Evolutionary conservation across 2,329 filamentous ascomycete species (phyloP), one percentile per base, ranked within the genome.

Genomic region (Trichoderma sp.): DNA sequence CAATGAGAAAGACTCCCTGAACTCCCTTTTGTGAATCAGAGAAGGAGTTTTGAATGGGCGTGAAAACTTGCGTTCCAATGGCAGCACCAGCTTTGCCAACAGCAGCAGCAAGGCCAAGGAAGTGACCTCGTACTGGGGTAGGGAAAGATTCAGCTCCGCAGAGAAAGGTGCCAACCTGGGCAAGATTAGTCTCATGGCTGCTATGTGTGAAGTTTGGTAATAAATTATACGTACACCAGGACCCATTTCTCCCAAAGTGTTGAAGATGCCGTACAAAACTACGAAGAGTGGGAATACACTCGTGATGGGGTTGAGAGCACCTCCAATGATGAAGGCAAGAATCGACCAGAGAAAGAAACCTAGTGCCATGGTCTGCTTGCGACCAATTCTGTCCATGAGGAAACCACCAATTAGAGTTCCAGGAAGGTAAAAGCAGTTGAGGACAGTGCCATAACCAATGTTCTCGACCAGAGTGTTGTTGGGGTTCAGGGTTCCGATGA

Each of bases 11-110:
- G 0, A 75, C 73, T 1, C 69, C 73, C 35, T 74, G 74, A 4
- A 74, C 70, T 0, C 74, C 74, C 52, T 72, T 73, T 19, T 73
- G 27, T 0, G 68, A 52, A 25, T 74, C 70, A 2, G 69, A 59
- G 15, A 73, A 74, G 0, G 67, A 70, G 37, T 73, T 69, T 32
- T 73, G 70, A 13, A 71, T 70, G 3, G 71, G 69, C 4, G 63
- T 71, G 32, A 71, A 70, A 17, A 73, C 70, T 32, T 73, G 73
- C 0, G 82, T 85, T 0, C 83, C 84, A 8, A 86, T 74, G 0
- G 83, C 84, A 0, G 83, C 84, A 0, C 84, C 84, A 0, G 82
- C 80, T 71, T 86, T 85, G 0, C 84, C 84, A 12, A 85, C 72
- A 0, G 83, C 84, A 0, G 83, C 83, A 1, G 82, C 82, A 9